A percentile compares a stretch with the other conserved stretches of the same genome.
These are phyloP conservation scores for Raffaelea ambrosiae DNA, from an alignment of 2,329 filamentous ascomycete genomes.

Conservation along the genomic window DNA sequence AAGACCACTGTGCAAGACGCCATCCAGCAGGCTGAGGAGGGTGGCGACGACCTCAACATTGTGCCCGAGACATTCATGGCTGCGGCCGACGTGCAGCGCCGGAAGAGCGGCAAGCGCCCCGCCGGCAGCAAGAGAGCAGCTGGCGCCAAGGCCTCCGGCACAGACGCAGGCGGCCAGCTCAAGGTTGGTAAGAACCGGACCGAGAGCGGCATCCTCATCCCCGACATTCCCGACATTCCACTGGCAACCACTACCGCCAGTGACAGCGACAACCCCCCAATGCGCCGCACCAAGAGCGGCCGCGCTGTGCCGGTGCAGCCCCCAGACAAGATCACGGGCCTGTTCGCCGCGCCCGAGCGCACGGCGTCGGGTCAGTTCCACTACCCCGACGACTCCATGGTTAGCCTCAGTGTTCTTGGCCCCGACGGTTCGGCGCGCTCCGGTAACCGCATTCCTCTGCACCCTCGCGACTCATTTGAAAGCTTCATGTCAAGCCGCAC, in stretches of 20 bases:
- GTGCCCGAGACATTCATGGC: slow-evolving; percentile 76
- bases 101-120: slow-evolving; percentile 16
- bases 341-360: slow-evolving; percentile 64
- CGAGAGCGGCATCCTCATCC: background rate
- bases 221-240: background rate
- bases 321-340: slow-evolving; percentile 65
- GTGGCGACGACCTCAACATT: slow-evolving; percentile 83
- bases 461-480: slow-evolving; percentile 56
- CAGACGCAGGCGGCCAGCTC: background rate
- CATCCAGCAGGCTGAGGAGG: slow-evolving; percentile 69
- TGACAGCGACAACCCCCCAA: slow-evolving; percentile 6
- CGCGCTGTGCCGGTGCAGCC: slow-evolving; percentile 50
- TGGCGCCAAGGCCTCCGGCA: background rate
- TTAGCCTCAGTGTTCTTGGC: slow-evolving; percentile 37
- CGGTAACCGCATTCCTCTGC: slow-evolving; percentile 31
- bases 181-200: background rate
- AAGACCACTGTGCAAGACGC: slow-evolving; percentile 72
- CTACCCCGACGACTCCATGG: slow-evolving; percentile 57
- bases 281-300: slow-evolving; percentile 39
- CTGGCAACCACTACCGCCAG: background rate
- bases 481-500: slow-evolving; percentile 53
- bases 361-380: slow-evolving; percentile 61
- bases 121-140: slow-evolving; percentile 7
- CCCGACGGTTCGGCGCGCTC: slow-evolving; percentile 2
- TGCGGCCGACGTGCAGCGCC: slow-evolving; percentile 34